These are phyloP conservation scores for Osmanthus fragrans DNA, from an alignment of 257 asterid species.

Conservation along the genomic window DNA sequence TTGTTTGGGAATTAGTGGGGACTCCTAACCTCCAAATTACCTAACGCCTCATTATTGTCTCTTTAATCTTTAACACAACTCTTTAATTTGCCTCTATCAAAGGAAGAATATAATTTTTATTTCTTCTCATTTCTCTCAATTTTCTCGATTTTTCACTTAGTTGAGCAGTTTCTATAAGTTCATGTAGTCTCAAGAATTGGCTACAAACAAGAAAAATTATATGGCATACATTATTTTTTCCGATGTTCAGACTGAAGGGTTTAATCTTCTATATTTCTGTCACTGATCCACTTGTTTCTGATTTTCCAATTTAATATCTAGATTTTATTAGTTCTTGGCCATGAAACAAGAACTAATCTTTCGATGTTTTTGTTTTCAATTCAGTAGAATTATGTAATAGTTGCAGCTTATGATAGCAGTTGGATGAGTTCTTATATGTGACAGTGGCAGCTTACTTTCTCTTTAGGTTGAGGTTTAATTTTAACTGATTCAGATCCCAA, in stretches of 20 bases:
- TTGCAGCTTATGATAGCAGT: background rate
- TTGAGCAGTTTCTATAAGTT: background rate
- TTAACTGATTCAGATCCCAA: too few species aligned
- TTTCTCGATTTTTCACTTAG: background rate
- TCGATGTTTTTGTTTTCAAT: background rate
- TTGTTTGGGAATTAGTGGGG: background rate
- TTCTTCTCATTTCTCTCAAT: background rate
- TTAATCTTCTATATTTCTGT: background rate
- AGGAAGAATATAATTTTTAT: background rate
- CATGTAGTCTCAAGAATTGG: background rate
- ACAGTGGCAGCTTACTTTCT: too few species aligned
- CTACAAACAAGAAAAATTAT: background rate
- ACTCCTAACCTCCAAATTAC: background rate
- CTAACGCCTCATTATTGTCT: background rate
- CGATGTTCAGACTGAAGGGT: background rate
- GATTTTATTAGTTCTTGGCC: background rate
- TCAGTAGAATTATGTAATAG: background rate
- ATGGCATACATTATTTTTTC: background rate
- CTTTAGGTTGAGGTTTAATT: too few species aligned
- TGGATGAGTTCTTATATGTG: background rate
- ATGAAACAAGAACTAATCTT: background rate
- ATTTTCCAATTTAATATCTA: background rate
- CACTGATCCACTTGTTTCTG: background rate
- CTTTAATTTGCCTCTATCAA: slow-evolving; percentile 10
- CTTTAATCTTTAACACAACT: slow-evolving; percentile 4